phyloP scores from a whole-genome alignment of 139 green algal species.

The Chlorella vulgaris region DNA sequence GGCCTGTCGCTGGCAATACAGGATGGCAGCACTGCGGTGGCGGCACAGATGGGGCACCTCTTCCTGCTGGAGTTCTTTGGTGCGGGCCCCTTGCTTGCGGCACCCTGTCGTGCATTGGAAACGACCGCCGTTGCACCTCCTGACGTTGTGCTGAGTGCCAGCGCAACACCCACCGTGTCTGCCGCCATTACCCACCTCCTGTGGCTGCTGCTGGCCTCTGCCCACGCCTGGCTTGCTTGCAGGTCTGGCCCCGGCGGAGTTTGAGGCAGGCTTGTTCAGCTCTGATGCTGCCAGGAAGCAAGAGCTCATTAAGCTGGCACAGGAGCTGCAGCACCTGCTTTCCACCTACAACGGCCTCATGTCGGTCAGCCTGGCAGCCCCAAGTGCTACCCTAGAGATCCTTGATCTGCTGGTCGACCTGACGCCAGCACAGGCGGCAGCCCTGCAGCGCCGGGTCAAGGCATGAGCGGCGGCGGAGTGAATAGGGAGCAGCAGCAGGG shows the following conservation, averaged over 20 bases:
- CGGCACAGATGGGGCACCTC: slow-evolving; percentile 1
- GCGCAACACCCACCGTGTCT: no score
- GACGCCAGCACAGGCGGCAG: neutral
- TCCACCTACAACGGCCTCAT: slow-evolving; percentile 33
- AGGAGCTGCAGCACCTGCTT: slow-evolving; percentile 6
- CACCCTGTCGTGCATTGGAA: no score
- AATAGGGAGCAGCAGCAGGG: no score
- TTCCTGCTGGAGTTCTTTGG: slow-evolving; percentile 41
- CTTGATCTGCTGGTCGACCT: neutral
- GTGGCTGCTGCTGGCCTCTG: no score
- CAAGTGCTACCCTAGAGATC: neutral
- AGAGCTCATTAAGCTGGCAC: neutral
- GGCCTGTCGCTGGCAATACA: slow-evolving; percentile 18
- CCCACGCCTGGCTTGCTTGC: neutral
- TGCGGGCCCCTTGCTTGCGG: slow-evolving; percentile 1
- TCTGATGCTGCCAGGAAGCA: neutral
- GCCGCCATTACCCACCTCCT: no score
- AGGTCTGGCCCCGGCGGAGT: slow-evolving; percentile 9
- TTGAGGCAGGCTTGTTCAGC: neutral
- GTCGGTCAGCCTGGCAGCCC: neutral
- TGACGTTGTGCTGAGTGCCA: no score
- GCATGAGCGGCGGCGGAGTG: neutral
- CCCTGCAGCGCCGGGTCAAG: slow-evolving; percentile 4
- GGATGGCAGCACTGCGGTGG: slow-evolving; percentile 33
- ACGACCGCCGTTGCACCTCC: no score